These are phyloP conservation scores for Phytophthora idaei DNA, from an alignment of 352 stramenopile genomes.

Conservation along the genomic window DNA sequence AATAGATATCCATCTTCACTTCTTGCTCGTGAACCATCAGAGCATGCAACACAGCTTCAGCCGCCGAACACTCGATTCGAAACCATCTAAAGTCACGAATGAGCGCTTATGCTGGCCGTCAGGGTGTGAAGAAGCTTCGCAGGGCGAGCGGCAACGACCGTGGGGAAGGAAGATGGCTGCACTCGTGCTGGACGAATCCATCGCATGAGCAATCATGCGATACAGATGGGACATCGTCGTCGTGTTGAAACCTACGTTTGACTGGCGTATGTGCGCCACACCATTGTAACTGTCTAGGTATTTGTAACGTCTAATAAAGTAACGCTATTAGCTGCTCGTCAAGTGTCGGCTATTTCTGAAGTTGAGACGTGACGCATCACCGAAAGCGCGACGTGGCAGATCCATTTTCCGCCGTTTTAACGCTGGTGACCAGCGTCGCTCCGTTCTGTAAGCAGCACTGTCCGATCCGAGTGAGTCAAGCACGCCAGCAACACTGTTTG, in stretches of 20 bases:
- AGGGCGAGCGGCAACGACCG: slow-evolving; percentile 5
- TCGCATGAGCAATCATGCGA: slow-evolving; percentile 10
- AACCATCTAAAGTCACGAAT: not conserved
- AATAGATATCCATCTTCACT: slow-evolving; percentile 9
- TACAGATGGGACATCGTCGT: slow-evolving; percentile 10
- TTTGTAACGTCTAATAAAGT: not conserved
- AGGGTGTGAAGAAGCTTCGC: slow-evolving; percentile 14
- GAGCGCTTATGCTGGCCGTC: not conserved
- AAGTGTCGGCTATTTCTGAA: slow-evolving; percentile 26
- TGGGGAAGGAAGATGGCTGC: slow-evolving; percentile 14
- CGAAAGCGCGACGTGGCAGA: slow-evolving; percentile 24
- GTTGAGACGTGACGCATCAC: slow-evolving; percentile 22
- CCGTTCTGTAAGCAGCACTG: too few species aligned
- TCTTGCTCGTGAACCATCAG: too few species aligned
- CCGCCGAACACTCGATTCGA: not conserved
- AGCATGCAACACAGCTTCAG: too few species aligned
- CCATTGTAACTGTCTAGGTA: not conserved
- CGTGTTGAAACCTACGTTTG: slow-evolving; percentile 8
- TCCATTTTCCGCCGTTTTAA: slow-evolving; percentile 11
- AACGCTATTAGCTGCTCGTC: not conserved
- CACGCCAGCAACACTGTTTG: slow-evolving; percentile 13
- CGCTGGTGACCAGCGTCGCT: slow-evolving; percentile 1
- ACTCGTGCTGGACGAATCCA: slow-evolving; percentile 20
- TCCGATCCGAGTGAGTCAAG: slow-evolving; percentile 10
- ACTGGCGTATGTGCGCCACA: slow-evolving; percentile 11